These are phyloP conservation scores for Monosporascus sp. DNA, from an alignment of 2,329 filamentous ascomycete genomes.

Conservation along the genomic window DNA sequence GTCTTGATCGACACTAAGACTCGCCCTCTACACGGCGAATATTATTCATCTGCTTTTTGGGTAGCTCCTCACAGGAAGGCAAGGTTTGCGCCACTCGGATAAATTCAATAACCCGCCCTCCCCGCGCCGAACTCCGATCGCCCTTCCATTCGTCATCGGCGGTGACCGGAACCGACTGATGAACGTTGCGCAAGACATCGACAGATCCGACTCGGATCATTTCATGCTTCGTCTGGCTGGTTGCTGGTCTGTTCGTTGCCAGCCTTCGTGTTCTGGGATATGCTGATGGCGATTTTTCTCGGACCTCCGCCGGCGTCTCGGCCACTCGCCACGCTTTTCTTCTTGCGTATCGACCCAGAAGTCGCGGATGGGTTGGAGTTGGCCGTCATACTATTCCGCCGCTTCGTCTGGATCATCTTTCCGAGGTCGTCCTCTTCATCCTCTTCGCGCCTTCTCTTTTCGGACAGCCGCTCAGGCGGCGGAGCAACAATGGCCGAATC, in stretches of 20 bases:
- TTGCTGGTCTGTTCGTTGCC: conserved; percentile 12
- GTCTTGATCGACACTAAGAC: not conserved
- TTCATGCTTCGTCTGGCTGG: conserved; percentile 14
- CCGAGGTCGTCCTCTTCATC: conserved; percentile 90
- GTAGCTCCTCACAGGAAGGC: not conserved
- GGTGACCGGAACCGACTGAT: conserved; percentile 14
- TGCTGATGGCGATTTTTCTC: conserved; percentile 55
- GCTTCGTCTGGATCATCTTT: conserved; percentile 66
- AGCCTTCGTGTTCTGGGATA: conserved; percentile 40
- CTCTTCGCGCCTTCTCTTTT: conserved; percentile 87
- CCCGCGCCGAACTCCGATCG: conserved; percentile 22
- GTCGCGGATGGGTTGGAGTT: conserved; percentile 33
- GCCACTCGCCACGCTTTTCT: conserved; percentile 38
- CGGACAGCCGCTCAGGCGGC: conserved; percentile 72
- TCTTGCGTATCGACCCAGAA: conserved; percentile 37
- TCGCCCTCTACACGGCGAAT: not conserved
- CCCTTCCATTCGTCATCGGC: conserved; percentile 20
- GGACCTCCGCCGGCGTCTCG: conserved; percentile 35
- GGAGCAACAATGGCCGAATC: conserved; percentile 39
- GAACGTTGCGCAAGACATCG: conserved; percentile 8
- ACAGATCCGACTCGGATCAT: conserved; percentile 4
- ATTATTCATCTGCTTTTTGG: not conserved
- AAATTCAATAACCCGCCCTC: conserved; percentile 13
- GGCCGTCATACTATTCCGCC: conserved; percentile 52
- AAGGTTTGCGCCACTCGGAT: conserved; percentile 2